phyloP scores from a whole-genome alignment of 257 asterid species.

The Buddleja alternifolia region DNA sequence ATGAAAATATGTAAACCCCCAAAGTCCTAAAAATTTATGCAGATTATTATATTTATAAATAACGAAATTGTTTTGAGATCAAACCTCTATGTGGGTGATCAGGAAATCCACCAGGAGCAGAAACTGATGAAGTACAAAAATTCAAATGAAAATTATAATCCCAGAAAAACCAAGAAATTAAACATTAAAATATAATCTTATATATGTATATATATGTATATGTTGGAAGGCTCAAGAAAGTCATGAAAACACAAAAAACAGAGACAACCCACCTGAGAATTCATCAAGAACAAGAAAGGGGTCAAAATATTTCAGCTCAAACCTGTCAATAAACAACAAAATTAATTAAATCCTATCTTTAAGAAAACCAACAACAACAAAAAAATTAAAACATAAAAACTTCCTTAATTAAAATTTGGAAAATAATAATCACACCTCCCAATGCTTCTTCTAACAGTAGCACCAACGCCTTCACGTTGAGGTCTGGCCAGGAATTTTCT shows the following conservation, averaged over 20 bases:
- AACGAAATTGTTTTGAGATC: neutral
- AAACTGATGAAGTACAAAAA: constrained; percentile 45
- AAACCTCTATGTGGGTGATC: constrained; percentile 99
- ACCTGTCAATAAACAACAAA: constrained; percentile 44
- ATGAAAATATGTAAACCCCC: neutral
- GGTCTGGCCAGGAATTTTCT: constrained; percentile 77
- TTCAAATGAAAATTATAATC: neutral
- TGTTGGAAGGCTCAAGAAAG: constrained; percentile 1
- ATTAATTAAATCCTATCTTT: neutral
- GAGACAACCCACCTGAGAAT: constrained; percentile 66
- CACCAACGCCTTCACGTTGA: constrained; percentile 89
- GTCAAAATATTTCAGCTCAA: constrained; percentile 74
- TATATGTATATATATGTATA: no score
- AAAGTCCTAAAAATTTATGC: neutral
- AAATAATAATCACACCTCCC: constrained; percentile 55
- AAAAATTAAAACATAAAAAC: neutral
- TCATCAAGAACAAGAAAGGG: constrained; percentile 90
- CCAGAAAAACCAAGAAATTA: neutral
- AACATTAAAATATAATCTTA: neutral
- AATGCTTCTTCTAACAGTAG: constrained; percentile 87
- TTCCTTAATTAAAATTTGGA: neutral
- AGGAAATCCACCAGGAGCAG: constrained; percentile 98
- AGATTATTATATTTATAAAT: neutral
- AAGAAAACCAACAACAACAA: neutral
- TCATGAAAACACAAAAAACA: neutral